A percentile compares a stretch with the other conserved stretches of the same genome.
Conservation (phyloP, 352 stramenopile genomes). For the Globisporangium sylvaticum region DNA sequence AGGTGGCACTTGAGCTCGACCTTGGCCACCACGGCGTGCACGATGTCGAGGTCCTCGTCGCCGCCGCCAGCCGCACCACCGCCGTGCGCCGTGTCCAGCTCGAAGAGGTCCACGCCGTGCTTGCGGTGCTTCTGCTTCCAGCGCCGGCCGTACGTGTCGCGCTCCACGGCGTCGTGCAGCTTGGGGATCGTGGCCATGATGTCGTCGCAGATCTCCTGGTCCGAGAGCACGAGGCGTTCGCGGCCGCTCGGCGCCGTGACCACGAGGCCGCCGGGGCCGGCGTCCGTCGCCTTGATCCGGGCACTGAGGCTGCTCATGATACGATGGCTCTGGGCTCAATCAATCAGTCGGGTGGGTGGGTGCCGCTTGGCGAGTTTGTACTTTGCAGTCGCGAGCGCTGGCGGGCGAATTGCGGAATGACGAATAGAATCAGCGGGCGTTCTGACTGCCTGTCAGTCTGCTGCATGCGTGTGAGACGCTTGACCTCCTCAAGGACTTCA, state of each 20-base stretch:
- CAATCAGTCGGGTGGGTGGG: background rate
- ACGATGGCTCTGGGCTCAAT: background rate
- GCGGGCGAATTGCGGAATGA: constrained; percentile 1
- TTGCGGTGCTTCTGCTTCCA: constrained; percentile 37
- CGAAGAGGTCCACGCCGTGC: constrained; percentile 36
- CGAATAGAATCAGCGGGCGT: background rate
- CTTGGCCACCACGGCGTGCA: constrained; percentile 44
- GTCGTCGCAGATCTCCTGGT: constrained; percentile 56
- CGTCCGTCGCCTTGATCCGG: background rate
- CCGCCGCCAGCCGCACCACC: constrained; percentile 26
- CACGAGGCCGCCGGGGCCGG: constrained; percentile 6
- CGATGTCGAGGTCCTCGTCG: constrained; percentile 37
- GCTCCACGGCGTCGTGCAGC: constrained; percentile 36
- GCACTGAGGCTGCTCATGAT: constrained; percentile 5
- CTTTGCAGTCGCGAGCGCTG: background rate
- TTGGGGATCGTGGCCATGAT: constrained; percentile 54
- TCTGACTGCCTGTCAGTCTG: background rate
- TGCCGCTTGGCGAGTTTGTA: background rate
- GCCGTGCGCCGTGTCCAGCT: constrained; percentile 26
- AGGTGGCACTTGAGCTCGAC: constrained; percentile 52
- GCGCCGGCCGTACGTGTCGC: constrained; percentile 27
- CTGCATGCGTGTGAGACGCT: background rate
- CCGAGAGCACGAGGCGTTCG: constrained; percentile 38
- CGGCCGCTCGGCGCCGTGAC: constrained; percentile 7
- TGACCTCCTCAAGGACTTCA: background rate